phyloP scores from a whole-genome alignment of 768 basidiomycete species.

The Mycena crocata region DNA sequence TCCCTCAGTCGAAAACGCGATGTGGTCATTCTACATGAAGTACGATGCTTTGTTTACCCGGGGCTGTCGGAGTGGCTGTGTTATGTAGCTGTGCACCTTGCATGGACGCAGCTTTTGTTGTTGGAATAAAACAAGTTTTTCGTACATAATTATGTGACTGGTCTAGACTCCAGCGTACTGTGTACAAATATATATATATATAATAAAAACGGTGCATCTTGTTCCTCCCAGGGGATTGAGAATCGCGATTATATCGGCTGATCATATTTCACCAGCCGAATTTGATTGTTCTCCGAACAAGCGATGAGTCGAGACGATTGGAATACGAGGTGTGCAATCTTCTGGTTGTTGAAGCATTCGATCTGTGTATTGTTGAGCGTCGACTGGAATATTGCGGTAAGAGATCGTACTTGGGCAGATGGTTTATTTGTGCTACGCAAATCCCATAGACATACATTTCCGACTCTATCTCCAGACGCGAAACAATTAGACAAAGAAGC shows the following conservation, averaged over 20 bases:
- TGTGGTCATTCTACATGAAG: slow-evolving; percentile 3
- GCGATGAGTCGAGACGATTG: slow-evolving; percentile 47
- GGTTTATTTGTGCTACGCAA: slow-evolving; percentile 49
- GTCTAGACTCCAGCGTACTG: too few relatives aligned
- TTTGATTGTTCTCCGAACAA: slow-evolving; percentile 53
- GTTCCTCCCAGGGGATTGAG: too few relatives aligned
- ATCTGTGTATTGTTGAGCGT: slow-evolving; percentile 38
- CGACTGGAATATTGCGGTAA: neutral
- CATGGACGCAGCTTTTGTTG: too few relatives aligned
- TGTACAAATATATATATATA: too few relatives aligned
- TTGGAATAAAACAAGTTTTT: too few relatives aligned
- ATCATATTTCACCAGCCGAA: slow-evolving; percentile 34
- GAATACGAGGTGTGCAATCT: slow-evolving; percentile 53
- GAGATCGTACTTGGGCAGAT: slow-evolving; percentile 36
- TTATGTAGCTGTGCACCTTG: too few relatives aligned
- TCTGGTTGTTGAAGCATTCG: slow-evolving; percentile 47
- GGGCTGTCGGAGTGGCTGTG: too few relatives aligned
- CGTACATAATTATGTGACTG: too few relatives aligned
- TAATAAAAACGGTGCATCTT: too few relatives aligned
- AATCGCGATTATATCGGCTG: neutral
- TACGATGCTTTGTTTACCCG: too few relatives aligned
- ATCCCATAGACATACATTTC: slow-evolving; percentile 61
- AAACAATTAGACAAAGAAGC: slow-evolving; percentile 46
- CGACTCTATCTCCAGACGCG: slow-evolving; percentile 56
- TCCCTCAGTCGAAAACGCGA: slow-evolving; percentile 57